Base-by-base conservation (phyloP, 257 asterid species). In the Solanum piurae region DNA sequence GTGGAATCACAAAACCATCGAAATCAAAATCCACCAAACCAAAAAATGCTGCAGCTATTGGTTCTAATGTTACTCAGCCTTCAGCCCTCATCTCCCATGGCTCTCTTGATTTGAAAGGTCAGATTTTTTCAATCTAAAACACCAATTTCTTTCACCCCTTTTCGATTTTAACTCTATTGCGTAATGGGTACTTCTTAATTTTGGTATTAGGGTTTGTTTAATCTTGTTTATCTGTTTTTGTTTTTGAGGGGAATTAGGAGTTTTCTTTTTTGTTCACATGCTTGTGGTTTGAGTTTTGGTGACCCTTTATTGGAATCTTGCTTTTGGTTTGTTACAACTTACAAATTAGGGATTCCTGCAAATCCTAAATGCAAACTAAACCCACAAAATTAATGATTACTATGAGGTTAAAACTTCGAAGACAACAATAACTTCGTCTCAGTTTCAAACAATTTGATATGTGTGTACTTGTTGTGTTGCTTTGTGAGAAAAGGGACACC, bases 31-130 rank as follows among this genome's bases (percentile, higher is more conserved):
- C 89, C 34, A 18, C 90, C 1, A 87, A 92, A 80, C 74, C 92
- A 23, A 93, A 88, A 86, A 85, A 84, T 9, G 89, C 96, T 20
- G 98, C 98, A 64, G 87, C 94, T 16, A 76, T 60, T 88, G 98
- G 95, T 71, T 90, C 96, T 90, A 91, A 92, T 27, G 85, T 87
- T 68, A 91, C 87, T 83, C 98, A 94, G 76, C 92, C 96, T 13
- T 88, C 95, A 49, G 95, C 97, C 86, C 91, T 92, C 73, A 55
- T 93, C 88, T 89, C 94, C 60, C 96, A 92, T 88, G 98, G 93
- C 74, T 87, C 94, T 88, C 93, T 86, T 91, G 98, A 94, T 92
- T 94, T 93, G 76, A 87, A 93, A 91, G 96, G 98, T 94, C 73
- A 18, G 34, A 3, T 38, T 5, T 83, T 84, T 83, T 73, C 7